Conservation (phyloP, 495 filamentous ascomycete genomes). For the Geoglossum glabrum region DNA sequence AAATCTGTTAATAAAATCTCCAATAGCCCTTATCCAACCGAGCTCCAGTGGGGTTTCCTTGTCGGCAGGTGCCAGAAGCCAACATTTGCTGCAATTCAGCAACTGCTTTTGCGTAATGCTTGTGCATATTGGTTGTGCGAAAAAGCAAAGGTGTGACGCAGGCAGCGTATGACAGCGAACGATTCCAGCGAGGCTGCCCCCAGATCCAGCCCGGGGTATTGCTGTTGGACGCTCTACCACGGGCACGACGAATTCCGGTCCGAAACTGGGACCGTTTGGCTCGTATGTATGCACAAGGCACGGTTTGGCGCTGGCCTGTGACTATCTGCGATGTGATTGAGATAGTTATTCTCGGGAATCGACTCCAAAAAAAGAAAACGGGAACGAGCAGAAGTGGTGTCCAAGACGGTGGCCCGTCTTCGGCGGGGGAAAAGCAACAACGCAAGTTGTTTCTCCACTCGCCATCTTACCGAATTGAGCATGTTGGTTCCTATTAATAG, state of each 20-base stretch:
- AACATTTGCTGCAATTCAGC: no score
- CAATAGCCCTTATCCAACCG: neutral
- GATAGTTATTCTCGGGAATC: neutral
- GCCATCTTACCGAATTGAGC: neutral
- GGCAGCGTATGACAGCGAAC: neutral
- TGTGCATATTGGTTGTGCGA: neutral
- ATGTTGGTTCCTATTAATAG: neutral
- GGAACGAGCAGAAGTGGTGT: neutral
- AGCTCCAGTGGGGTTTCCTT: neutral
- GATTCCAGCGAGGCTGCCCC: neutral
- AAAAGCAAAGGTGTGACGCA: neutral
- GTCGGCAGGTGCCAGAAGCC: neutral
- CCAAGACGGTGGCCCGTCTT: neutral
- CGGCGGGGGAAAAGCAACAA: neutral
- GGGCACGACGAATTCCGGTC: neutral
- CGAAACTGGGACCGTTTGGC: no score
- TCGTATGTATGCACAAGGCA: no score
- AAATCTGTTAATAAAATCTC: constrained; percentile 1
- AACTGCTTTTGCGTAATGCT: neutral
- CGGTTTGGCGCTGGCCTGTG: no score
- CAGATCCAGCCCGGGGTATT: neutral
- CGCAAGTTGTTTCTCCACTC: neutral
- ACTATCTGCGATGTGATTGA: neutral
- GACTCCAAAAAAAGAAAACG: neutral
- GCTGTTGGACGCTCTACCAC: neutral